phyloP scores from a whole-genome alignment of 306 rosid genomes.

The Dryas drummondii region DNA sequence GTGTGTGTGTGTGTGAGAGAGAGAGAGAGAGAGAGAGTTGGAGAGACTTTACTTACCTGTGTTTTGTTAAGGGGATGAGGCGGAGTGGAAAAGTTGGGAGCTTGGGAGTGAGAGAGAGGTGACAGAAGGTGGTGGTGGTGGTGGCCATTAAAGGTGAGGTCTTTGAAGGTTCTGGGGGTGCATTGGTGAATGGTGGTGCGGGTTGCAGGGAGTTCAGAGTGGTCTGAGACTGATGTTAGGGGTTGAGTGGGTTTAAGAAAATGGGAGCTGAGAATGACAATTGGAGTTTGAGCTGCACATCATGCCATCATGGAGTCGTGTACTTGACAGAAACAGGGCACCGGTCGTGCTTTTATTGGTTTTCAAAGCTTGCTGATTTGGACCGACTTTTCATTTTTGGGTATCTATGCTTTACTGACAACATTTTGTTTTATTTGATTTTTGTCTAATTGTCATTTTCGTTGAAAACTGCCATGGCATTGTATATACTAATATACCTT shows the following conservation, averaged over 20 bases:
- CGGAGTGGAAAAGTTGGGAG: slow-evolving; percentile 11
- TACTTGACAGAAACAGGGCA: not conserved
- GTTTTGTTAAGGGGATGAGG: slow-evolving; percentile 6
- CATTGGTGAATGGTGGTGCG: slow-evolving; percentile 8
- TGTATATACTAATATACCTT: too few relatives aligned
- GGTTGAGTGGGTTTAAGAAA: not conserved
- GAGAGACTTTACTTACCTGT: slow-evolving; percentile 34
- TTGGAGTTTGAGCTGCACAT: not conserved
- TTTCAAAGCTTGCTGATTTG: not conserved
- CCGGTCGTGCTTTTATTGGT: not conserved
- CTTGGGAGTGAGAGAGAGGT: slow-evolving; percentile 22
- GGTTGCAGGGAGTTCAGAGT: not conserved
- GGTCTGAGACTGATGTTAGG: not conserved
- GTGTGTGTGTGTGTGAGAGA: not conserved
- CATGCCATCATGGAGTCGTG: not conserved
- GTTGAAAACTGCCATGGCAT: not conserved
- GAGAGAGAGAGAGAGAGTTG: slow-evolving; percentile 10
- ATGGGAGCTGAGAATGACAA: not conserved
- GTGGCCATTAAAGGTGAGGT: slow-evolving; percentile 42
- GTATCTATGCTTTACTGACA: not conserved
- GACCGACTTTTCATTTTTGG: not conserved
- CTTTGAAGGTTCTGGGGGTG: slow-evolving; percentile 12
- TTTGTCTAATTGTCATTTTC: not conserved
- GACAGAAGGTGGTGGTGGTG: slow-evolving; percentile 16
- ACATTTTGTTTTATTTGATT: not conserved